Evolutionary conservation across 2,329 filamentous ascomycete species (phyloP).

Genomic region (Pseudocercospora fuligena): DNA sequence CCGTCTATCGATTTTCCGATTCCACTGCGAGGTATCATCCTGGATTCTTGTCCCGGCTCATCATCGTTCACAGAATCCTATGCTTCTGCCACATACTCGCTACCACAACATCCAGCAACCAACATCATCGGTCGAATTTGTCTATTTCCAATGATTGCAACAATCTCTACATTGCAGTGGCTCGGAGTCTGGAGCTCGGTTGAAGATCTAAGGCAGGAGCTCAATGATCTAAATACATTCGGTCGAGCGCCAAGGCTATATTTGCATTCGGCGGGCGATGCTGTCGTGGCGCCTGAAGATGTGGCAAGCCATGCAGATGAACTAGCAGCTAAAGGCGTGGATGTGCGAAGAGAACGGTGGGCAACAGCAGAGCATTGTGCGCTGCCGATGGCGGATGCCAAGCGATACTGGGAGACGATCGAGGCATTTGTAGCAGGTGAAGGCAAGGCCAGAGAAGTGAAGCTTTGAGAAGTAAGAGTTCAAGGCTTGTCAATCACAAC

Average conservation of each 20-base stretch:
- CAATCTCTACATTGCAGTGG: not conserved
- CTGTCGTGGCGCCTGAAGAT: not conserved
- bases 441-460: not conserved
- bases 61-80: not conserved
- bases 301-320: not conserved
- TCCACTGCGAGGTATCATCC: not conserved
- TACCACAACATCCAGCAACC: not conserved
- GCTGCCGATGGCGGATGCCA: not conserved
- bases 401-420: constrained; percentile 1
- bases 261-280: not conserved
- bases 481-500: too few relatives aligned
- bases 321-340: not conserved
- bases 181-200: not conserved
- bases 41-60: not conserved
- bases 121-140: not conserved
- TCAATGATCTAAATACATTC: not conserved
- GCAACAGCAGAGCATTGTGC: not conserved
- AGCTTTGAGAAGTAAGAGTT: not conserved
- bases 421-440: not conserved
- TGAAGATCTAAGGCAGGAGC: not conserved
- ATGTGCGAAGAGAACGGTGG: not conserved
- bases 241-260: not conserved
- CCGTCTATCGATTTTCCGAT: not conserved
- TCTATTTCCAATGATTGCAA: not conserved
- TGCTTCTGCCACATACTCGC: not conserved